Conservation (phyloP, 78 protist genomes). For the Emiliania huxleyi region DNA sequence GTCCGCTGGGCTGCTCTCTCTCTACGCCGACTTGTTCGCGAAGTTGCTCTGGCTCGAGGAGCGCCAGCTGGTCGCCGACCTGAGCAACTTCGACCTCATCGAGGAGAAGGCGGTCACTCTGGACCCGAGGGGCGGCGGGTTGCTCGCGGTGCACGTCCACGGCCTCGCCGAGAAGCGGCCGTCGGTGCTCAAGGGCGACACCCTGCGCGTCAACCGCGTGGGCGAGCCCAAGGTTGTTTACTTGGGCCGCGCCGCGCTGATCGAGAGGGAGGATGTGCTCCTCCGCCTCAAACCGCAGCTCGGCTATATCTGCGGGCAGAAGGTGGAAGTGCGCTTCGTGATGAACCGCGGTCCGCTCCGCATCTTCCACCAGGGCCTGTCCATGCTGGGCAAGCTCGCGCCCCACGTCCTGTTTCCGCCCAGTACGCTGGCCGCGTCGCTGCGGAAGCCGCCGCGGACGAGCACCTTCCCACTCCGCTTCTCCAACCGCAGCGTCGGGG, state of each 20-base stretch:
- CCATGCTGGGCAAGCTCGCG: no score
- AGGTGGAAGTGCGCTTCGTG: background rate
- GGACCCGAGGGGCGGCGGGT: background rate
- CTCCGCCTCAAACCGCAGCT: background rate
- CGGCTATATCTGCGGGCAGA: background rate
- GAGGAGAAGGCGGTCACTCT: background rate
- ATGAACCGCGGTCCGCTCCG: background rate
- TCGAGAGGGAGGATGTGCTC: background rate
- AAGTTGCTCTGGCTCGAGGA: slow-evolving; percentile 4
- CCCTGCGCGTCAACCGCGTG: no score
- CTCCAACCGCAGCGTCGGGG: no score
- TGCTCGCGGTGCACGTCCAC: background rate
- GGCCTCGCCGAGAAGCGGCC: slow-evolving; percentile 26
- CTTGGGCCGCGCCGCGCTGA: background rate
- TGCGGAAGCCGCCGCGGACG: background rate
- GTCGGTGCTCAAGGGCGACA: background rate
- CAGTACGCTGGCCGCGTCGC: no score
- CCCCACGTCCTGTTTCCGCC: no score
- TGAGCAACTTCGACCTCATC: background rate
- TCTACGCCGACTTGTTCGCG: no score
- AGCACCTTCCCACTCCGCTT: no score
- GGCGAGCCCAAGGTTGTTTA: no score
- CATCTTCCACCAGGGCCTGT: no score
- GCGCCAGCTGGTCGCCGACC: background rate
- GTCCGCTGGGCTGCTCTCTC: no score